These are phyloP conservation scores for Elsinoe perseae DNA, from an alignment of 2,329 filamentous ascomycete species.

Conservation along the genomic window DNA sequence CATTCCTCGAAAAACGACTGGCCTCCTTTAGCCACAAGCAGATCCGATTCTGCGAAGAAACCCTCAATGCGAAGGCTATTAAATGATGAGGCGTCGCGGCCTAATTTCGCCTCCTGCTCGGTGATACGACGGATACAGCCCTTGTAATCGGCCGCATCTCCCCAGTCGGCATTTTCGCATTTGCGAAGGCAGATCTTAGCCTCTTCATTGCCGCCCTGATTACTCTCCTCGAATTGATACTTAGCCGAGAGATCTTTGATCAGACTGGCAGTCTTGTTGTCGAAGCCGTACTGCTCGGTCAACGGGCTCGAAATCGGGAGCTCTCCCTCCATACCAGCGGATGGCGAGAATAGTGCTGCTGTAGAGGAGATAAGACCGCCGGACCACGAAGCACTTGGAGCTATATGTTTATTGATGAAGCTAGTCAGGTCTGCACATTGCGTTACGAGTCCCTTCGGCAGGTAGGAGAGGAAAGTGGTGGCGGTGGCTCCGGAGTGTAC, in stretches of 20 bases:
- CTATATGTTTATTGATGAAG: slow-evolving; percentile 29
- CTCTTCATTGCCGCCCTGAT: slow-evolving; percentile 34
- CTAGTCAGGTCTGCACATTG: slow-evolving; percentile 26
- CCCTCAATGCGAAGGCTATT: slow-evolving; percentile 26
- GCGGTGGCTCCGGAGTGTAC: slow-evolving; percentile 30
- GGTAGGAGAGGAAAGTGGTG: slow-evolving; percentile 22
- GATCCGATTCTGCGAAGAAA: slow-evolving; percentile 35
- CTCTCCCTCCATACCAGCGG: not conserved
- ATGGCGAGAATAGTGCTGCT: slow-evolving; percentile 19
- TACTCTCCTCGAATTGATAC: slow-evolving; percentile 25
- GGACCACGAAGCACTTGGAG: slow-evolving; percentile 27
- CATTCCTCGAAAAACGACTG: slow-evolving; percentile 38
- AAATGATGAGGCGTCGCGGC: not conserved
- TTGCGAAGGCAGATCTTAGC: slow-evolving; percentile 34
- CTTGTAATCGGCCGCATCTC: slow-evolving; percentile 31
- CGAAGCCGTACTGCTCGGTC: slow-evolving; percentile 24
- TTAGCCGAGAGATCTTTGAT: slow-evolving; percentile 22
- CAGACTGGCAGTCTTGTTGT: slow-evolving; percentile 21
- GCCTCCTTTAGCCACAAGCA: slow-evolving; percentile 38
- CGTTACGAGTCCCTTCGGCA: slow-evolving; percentile 28
- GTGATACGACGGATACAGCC: slow-evolving; percentile 21
- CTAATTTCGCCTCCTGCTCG: slow-evolving; percentile 10
- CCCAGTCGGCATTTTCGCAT: slow-evolving; percentile 28
- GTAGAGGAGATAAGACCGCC: slow-evolving; percentile 25
- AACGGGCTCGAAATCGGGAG: slow-evolving; percentile 17